These are phyloP conservation scores for Candida ascalaphidarum DNA, from an alignment of 805 yeast genomes.

Conservation along the genomic window DNA sequence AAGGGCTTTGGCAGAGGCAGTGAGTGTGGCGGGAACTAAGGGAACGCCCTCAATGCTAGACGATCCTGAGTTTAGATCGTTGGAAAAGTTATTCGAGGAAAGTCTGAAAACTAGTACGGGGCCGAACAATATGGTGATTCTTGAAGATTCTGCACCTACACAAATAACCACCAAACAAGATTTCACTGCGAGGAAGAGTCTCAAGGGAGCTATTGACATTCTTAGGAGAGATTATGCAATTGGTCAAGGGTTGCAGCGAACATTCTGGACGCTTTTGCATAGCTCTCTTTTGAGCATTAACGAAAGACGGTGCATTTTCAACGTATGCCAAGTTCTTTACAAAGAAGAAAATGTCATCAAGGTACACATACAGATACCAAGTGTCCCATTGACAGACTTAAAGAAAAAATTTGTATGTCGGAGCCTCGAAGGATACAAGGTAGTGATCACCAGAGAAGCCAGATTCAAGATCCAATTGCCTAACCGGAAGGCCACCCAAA, in stretches of 20 bases:
- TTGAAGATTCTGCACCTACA: slow-evolving; percentile 42
- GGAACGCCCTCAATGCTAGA: slow-evolving; percentile 53
- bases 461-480: slow-evolving; percentile 43
- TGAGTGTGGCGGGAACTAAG: slow-evolving; percentile 60
- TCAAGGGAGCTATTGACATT: slow-evolving; percentile 59
- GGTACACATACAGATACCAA: slow-evolving; percentile 62
- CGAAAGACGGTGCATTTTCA: slow-evolving; percentile 56
- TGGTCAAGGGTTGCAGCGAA: slow-evolving; percentile 47
- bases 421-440: slow-evolving; percentile 40
- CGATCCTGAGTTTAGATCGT: slow-evolving; percentile 52
- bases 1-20: slow-evolving; percentile 36
- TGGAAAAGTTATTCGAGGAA: slow-evolving; percentile 16
- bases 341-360: slow-evolving; percentile 49
- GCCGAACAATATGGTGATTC: slow-evolving; percentile 39
- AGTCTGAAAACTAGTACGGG: slow-evolving; percentile 11
- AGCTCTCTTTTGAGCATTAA: slow-evolving; percentile 50
- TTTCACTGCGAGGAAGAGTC: slow-evolving; percentile 52
- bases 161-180: slow-evolving; percentile 51
- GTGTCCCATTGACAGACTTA: slow-evolving; percentile 36
- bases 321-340: slow-evolving; percentile 57
- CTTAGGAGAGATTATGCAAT: slow-evolving; percentile 51
- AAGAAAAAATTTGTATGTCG: slow-evolving; percentile 55
- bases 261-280: slow-evolving; percentile 65
- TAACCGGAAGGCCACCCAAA: slow-evolving; percentile 2
- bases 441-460: slow-evolving; percentile 57